phyloP scores from a whole-genome alignment of 2,329 filamentous ascomycete genomes.

The Bipolaris oryzae region DNA sequence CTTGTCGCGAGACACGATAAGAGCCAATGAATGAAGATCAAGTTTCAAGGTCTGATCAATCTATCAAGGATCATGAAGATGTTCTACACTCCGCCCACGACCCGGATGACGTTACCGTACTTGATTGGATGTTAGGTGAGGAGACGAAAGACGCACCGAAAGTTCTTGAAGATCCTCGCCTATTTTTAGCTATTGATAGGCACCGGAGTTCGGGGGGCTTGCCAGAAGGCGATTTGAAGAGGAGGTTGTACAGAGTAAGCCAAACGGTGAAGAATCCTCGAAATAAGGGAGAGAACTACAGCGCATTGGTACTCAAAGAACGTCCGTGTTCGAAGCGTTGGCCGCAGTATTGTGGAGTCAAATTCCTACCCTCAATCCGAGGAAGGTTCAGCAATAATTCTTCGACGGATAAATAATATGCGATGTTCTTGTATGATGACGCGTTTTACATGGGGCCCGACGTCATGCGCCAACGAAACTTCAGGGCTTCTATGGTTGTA shows the following conservation, averaged over 20 bases:
- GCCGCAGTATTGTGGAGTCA: not conserved
- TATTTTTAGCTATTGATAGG: no score
- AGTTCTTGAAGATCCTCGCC: no score
- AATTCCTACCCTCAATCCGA: no score
- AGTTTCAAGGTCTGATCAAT: no score
- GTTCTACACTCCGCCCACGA: not conserved
- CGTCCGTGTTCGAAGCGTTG: not conserved
- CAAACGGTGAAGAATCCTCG: not conserved
- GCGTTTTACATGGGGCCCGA: slow-evolving; percentile 10
- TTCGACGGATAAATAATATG: not conserved
- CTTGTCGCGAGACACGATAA: not conserved
- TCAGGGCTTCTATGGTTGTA: not conserved
- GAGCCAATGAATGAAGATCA: no score
- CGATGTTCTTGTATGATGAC: slow-evolving; percentile 4
- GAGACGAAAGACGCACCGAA: not conserved
- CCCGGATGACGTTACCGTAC: not conserved
- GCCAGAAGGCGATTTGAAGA: not conserved
- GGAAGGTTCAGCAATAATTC: not conserved
- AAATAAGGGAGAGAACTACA: not conserved
- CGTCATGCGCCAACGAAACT: slow-evolving; percentile 9
- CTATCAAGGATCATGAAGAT: no score
- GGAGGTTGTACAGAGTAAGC: not conserved
- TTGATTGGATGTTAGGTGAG: not conserved
- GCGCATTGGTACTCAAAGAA: not conserved
- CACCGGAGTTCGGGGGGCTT: not conserved